Evolutionary conservation across 176 grass and related monocot species (phyloP).

Genomic region (Cenchrus americanus): DNA sequence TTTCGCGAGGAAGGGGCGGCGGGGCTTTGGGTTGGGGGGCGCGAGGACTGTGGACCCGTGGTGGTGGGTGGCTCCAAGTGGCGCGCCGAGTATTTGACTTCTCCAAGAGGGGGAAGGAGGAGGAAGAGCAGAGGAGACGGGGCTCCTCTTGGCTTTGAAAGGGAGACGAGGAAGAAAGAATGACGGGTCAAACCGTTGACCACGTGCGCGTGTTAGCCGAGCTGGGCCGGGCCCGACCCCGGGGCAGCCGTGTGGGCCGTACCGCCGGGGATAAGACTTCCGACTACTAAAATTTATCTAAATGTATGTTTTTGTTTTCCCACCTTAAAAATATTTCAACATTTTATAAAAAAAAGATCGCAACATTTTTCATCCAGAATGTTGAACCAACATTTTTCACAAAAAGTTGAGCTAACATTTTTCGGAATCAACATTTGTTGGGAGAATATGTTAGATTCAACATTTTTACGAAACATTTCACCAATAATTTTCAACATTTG

Average conservation of each 20-base stretch:
- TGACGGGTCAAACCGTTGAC: slow-evolving; percentile 42
- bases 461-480: no score
- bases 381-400: no score
- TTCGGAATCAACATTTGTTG: no score
- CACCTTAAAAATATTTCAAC: no score
- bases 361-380: no score
- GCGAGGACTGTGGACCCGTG: neutral
- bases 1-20: slow-evolving; percentile 16
- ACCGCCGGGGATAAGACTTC: no score
- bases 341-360: no score
- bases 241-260: neutral
- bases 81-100: slow-evolving; percentile 42
- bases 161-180: neutral
- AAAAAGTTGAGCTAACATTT: no score
- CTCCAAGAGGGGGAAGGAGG: neutral
- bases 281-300: no score
- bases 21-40: neutral
- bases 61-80: neutral
- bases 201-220: neutral
- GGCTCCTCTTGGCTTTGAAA: neutral
- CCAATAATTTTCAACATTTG: no score
- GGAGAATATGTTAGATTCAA: no score
- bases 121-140: neutral
- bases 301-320: no score
- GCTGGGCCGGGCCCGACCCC: neutral